These are phyloP conservation scores for Ustilago curta DNA, from an alignment of 1,284 basidiomycete species.

Conservation along the genomic window DNA sequence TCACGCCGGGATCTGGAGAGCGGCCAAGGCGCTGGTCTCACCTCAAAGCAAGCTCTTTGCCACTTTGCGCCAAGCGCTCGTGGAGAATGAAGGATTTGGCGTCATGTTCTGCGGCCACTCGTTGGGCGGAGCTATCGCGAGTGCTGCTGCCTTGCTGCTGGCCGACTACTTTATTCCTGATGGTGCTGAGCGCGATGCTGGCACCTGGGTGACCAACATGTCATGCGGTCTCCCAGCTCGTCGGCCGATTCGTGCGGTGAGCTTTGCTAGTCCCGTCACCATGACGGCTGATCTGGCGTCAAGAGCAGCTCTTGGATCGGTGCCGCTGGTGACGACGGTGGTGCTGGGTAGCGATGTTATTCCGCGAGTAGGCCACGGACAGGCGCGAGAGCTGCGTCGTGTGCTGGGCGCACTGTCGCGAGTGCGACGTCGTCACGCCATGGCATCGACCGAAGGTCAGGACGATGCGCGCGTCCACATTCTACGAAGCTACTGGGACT, in stretches of 20 bases:
- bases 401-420: slow-evolving; percentile 65
- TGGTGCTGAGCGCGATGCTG: slow-evolving; percentile 39
- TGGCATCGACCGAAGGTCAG: slow-evolving; percentile 39
- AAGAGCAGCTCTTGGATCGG: slow-evolving; percentile 54
- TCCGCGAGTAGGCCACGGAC: slow-evolving; percentile 65
- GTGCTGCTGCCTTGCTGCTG: slow-evolving; percentile 62
- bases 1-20: slow-evolving; percentile 66
- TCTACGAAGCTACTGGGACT: slow-evolving; percentile 63
- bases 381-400: slow-evolving; percentile 65
- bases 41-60: slow-evolving; percentile 60
- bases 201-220: slow-evolving; percentile 60
- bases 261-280: slow-evolving; percentile 67
- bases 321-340: slow-evolving; percentile 63
- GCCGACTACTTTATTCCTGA: slow-evolving; percentile 59
- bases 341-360: slow-evolving; percentile 65
- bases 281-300: slow-evolving; percentile 58
- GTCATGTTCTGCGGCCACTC: slow-evolving; percentile 67
- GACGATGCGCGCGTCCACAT: slow-evolving; percentile 61
- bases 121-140: slow-evolving; percentile 66
- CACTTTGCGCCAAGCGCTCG: slow-evolving; percentile 56
- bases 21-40: slow-evolving; percentile 59
- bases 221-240: slow-evolving; percentile 59
- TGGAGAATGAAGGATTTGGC: slow-evolving; percentile 62
- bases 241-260: slow-evolving; percentile 63
- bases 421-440: slow-evolving; percentile 57